Evolutionary conservation across 176 grass and related monocot genomes (phyloP).

Genomic region (Stipa capillata): DNA sequence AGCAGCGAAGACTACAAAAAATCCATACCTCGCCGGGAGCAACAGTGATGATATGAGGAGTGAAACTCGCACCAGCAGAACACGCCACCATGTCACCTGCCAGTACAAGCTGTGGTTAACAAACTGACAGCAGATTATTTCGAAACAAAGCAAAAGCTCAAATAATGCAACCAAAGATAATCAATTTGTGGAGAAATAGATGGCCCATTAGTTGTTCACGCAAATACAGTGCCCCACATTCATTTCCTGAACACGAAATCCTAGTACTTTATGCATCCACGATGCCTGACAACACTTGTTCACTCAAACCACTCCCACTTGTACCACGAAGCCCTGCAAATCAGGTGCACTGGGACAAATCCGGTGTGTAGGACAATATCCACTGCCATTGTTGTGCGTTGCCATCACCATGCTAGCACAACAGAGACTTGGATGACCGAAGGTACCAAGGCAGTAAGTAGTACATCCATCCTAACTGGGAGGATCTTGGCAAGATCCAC

Average conservation of each 20-base stretch:
- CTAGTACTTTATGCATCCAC: not conserved
- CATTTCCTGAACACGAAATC: not conserved
- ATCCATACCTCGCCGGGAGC: conserved; percentile 82
- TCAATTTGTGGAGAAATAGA: not conserved
- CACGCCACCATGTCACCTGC: conserved; percentile 66
- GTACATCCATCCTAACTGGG: not conserved
- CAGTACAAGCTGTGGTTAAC: not conserved
- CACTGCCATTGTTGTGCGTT: not conserved
- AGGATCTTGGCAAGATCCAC: not conserved
- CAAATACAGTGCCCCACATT: not conserved
- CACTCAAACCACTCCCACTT: not conserved
- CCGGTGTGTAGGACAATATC: not conserved
- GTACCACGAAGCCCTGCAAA: not conserved
- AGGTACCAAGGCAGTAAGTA: not conserved
- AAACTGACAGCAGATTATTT: not conserved
- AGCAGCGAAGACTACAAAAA: not conserved
- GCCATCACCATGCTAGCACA: not conserved
- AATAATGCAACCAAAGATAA: not conserved
- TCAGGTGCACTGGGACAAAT: no score
- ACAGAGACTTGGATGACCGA: not conserved
- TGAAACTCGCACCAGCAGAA: conserved; percentile 88
- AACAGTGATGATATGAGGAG: conserved; percentile 87
- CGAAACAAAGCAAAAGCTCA: not conserved
- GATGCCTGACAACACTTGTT: not conserved
- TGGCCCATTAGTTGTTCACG: not conserved